Base-by-base conservation (phyloP, 73 alveolate genomes). In the Paramecium primaurelia region DNA sequence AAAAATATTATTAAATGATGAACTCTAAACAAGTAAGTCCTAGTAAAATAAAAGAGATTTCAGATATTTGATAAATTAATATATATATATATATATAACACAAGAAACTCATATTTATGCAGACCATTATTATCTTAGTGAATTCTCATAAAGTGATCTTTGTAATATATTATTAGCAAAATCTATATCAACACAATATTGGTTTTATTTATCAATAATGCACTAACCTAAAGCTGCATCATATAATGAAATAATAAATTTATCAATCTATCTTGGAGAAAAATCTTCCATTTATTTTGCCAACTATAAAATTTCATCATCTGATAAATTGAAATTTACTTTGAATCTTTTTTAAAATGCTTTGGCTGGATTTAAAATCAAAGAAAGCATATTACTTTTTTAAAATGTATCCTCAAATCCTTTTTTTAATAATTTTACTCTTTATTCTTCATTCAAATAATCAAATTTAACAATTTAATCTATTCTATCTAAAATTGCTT, bases 401-500 rank as follows among this genome's bases (percentile, higher is more conserved):
- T 86, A 36, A 37, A 42, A 58, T 14, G 69, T 42, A 11, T 58
- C 60, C 18, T 86, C 71, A 18, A 86, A 86, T 22, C 80, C 80
- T 18, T 64, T 64, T n/a, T 86, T 86, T 34, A 86, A 49, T 58
- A 86, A 38, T 37, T 58, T 95, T 26, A 60, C 86, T 86, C 98
- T 83, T 68, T 96, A 95, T 30, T 90, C 93, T 40, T 68, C 93
- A 40, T 94, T 68, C 16, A 97, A 97, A 58, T 64, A 89, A n/a
- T 95, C 97, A 84, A 96, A 96, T 59, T 94, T 86, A 6, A 96
- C 90, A 77, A 93, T 95, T 54, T 96, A 96, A 95, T 96, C 98
- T 1, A 96, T 86, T 88, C 98, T 86, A 92, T 96, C 98, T 30
- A 95, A 96, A 14, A 96, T 93, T 2, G 98, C 98, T 83, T 96